Percentiles rank a stretch among this genome's conserved stretches.
These are phyloP conservation scores for Pseudohyphozyma bogoriensis DNA, from an alignment of 768 basidiomycete genomes.

Conservation along the genomic window DNA sequence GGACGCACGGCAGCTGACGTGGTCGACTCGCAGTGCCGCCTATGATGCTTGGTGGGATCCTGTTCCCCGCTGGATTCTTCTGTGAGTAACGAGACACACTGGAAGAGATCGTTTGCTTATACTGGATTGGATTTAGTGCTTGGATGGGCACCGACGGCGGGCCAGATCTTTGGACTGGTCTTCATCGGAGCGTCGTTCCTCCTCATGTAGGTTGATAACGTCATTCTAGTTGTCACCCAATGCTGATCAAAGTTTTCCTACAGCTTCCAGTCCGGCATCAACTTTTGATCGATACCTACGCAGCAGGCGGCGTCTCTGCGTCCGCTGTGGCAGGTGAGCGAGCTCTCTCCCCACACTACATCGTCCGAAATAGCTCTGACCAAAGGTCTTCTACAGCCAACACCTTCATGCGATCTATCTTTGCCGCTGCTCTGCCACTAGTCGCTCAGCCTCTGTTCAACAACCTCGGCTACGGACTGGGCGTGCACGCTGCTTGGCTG, in stretches of 20 bases:
- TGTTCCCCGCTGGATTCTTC: constrained; percentile 35
- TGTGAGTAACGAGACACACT: not conserved
- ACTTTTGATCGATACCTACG: not conserved
- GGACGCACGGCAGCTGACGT: too few relatives aligned
- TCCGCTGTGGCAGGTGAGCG: not conserved
- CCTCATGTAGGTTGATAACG: too few relatives aligned
- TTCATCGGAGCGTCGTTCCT: constrained; percentile 37
- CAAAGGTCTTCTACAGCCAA: not conserved
- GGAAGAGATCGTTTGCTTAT: constrained; percentile 8
- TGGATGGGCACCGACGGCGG: constrained; percentile 34
- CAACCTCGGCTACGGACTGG: constrained; percentile 35
- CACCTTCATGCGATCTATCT: not conserved
- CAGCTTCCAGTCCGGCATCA: constrained; percentile 34
- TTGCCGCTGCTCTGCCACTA: constrained; percentile 32
- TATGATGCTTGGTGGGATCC: constrained; percentile 38
- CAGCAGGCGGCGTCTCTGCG: not conserved
- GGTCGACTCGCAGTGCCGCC: too few relatives aligned
- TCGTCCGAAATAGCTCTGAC: too few relatives aligned
- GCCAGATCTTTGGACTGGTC: constrained; percentile 34
- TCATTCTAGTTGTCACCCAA: too few relatives aligned
- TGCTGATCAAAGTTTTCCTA: too few relatives aligned
- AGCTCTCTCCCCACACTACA: not conserved
- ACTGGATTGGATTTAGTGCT: constrained; percentile 20
- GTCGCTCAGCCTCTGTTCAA: constrained; percentile 36
- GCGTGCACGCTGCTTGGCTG: constrained; percentile 27